phyloP scores from a whole-genome alignment of 306 rosid genomes.

The Trichosanthes truncata region DNA sequence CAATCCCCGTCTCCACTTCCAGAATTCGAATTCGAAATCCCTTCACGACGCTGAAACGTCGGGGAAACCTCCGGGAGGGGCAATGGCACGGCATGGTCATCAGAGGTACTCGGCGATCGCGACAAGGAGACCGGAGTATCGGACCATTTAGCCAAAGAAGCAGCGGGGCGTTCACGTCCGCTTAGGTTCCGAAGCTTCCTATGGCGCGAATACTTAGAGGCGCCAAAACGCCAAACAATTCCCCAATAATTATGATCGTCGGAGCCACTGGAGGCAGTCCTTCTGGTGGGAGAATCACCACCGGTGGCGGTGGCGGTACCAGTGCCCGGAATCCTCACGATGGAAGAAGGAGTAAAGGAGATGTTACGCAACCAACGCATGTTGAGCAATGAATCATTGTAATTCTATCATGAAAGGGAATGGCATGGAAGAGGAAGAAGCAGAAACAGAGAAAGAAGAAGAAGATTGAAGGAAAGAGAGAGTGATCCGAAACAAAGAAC shows the following conservation, averaged over 20 bases:
- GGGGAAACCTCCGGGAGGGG: constrained; percentile 59
- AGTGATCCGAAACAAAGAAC: background rate
- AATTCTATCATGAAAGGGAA: constrained; percentile 1
- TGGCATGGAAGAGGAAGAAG: background rate
- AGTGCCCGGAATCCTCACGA: constrained; percentile 6
- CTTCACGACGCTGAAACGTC: constrained; percentile 15
- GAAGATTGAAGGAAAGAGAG: background rate
- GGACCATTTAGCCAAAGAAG: constrained; percentile 1
- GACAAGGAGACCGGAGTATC: constrained; percentile 15
- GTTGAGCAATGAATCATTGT: constrained; percentile 30
- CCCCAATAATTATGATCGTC: background rate
- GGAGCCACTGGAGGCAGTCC: background rate
- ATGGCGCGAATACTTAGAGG: constrained; percentile 21
- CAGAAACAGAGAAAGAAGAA: background rate
- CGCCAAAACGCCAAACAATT: constrained; percentile 36
- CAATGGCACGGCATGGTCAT: constrained; percentile 46
- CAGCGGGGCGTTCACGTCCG: constrained; percentile 14
- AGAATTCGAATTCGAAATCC: constrained; percentile 9
- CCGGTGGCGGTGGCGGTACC: background rate
- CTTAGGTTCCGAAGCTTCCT: constrained; percentile 29
- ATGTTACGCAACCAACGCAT: constrained; percentile 76
- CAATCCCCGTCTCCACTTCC: constrained; percentile 18
- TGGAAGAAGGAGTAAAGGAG: constrained; percentile 32
- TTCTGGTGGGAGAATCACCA: constrained; percentile 16
- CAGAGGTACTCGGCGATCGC: constrained; percentile 13